Conservation (phyloP, 441 rosid genomes). For the Gossypium trilobum region DNA sequence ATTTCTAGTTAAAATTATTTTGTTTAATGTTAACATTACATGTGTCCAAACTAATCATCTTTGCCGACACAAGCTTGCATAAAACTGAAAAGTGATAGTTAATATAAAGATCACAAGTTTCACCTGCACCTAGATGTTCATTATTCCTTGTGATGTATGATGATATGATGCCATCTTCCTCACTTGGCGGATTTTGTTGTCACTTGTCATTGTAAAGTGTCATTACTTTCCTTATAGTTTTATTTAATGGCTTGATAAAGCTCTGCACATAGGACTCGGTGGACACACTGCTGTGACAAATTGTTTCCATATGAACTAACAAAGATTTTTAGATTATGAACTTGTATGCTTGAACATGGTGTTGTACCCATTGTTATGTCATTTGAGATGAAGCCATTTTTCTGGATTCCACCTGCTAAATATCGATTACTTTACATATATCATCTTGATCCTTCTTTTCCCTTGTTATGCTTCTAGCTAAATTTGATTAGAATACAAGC, state of each 20-base stretch:
- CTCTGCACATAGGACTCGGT: not conserved
- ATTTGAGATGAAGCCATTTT: not conserved
- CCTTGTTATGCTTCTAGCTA: not conserved
- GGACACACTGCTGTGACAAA: not conserved
- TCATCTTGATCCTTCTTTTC: not conserved
- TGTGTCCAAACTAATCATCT: constrained; percentile 18
- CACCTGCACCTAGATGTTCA: not conserved
- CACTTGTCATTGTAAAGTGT: not conserved
- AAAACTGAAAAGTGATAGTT: not conserved
- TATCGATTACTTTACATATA: not conserved
- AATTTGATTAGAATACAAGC: not conserved
- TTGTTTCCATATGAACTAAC: not conserved
- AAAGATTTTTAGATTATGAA: not conserved
- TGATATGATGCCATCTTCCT: not conserved
- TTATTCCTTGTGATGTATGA: not conserved
- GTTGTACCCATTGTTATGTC: not conserved
- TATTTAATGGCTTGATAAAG: not conserved
- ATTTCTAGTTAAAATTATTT: not conserved
- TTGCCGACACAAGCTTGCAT: not conserved
- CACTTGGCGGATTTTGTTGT: not conserved
- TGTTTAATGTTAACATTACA: not conserved
- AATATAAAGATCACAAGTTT: not conserved
- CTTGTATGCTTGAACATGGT: not conserved
- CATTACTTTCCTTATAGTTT: not conserved
- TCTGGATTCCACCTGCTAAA: not conserved